Evolutionary conservation across 805 yeast species (phyloP).

Genomic region (Huiozyma sinensis): DNA sequence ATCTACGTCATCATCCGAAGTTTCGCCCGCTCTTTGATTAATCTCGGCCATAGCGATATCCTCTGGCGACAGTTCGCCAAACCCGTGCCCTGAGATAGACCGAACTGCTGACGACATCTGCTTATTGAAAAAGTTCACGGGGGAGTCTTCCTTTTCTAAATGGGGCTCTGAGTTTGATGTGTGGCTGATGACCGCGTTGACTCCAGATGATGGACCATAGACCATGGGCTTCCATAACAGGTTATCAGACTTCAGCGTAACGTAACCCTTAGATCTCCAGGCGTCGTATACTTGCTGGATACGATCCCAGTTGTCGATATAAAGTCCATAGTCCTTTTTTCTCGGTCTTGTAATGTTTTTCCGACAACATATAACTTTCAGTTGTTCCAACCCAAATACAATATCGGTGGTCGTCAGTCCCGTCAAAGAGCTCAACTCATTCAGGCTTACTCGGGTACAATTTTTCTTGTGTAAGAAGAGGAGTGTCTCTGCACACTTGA

Average conservation of each 20-base stretch:
- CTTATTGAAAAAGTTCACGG: conserved; percentile 27
- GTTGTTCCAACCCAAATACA: conserved; percentile 71
- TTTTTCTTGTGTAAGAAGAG: conserved; percentile 5
- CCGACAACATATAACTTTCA: conserved; percentile 40
- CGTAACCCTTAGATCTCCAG: conserved; percentile 48
- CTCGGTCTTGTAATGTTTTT: conserved; percentile 40
- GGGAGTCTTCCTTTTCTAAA: neutral
- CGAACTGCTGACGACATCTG: conserved; percentile 29
- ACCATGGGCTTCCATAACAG: conserved; percentile 75
- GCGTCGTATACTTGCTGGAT: conserved; percentile 32
- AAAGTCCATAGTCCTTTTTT: conserved; percentile 10
- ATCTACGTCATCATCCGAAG: conserved; percentile 3
- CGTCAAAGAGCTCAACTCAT: conserved; percentile 53
- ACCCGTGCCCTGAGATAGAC: too few species aligned
- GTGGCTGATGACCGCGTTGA: conserved; percentile 35
- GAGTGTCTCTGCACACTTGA: conserved; percentile 41
- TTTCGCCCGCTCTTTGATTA: too few species aligned
- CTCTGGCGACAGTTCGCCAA: too few species aligned
- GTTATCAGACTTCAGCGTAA: conserved; percentile 38
- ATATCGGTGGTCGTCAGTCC: conserved; percentile 88
- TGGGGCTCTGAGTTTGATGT: neutral
- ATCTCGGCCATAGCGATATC: too few species aligned
- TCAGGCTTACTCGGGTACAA: conserved; percentile 35
- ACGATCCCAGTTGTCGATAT: conserved; percentile 28
- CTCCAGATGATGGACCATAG: conserved; percentile 81